Base-by-base conservation (phyloP, 495 filamentous ascomycete species). In the Cercophora newfieldiana region DNA sequence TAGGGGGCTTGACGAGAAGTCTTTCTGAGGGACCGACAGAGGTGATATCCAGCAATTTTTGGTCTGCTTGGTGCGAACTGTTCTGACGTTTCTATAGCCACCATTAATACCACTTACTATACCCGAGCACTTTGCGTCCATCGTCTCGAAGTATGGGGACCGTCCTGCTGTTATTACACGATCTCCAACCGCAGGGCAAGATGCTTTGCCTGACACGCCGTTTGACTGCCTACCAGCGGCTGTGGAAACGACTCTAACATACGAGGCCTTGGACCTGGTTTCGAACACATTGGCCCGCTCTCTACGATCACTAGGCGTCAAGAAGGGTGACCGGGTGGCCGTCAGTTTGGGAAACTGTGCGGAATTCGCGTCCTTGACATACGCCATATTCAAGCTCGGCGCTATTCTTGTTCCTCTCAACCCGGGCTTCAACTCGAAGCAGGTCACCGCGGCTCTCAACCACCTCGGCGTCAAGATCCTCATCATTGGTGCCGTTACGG, bases 371-470 rank as follows among this genome's bases (percentile, higher is more conserved):
- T 86, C 89, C 75, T 77, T 86, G 18, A 96, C 90, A 24, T 97
- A 99, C 78, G 93, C 93, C 5, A 67, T 96, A 22, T 96, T 95
- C 77, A 97, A 99, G 75, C 83, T 97, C 2, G 95, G 95, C 18
- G 95, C 92, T 50, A 89, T 97, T 56, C 80, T 97, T 63, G 94
- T 96, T 1, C 95, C 95, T 1, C 81, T 99, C 31, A 99, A 99
- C 77, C 94, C 93, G 2, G 91, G 88, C 0, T 99, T 97, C 83
- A 97, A 93, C 71, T 78, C 84, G 21, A 72, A 79, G 16, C 95
- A 99, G 76, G 88, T 97, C 8, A 80, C 87, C 18, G 79, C 92
- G 0, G 95, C 93, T 0, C 79, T 97, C 16, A 85, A 79, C 3
- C 95, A 96, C 67, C 87, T 99, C 1, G 81, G 83, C 10, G 86